Evolutionary conservation across 495 filamentous ascomycete species (phyloP).

Genomic region (Sporormia fimetaria): DNA sequence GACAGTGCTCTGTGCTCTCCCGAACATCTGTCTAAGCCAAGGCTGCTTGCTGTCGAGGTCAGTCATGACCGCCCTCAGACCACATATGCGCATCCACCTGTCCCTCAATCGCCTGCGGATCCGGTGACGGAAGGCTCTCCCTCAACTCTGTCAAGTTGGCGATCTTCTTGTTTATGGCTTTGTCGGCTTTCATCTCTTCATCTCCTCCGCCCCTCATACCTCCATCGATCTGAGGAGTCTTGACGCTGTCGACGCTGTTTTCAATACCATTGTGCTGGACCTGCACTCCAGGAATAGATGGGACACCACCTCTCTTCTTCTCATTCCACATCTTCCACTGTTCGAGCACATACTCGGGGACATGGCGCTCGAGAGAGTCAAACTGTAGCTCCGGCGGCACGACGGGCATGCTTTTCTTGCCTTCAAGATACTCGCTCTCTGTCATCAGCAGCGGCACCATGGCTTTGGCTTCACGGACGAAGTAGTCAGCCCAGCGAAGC

Average conservation of each 20-base stretch:
- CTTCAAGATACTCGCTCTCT: conserved; percentile 11
- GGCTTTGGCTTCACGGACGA: conserved; percentile 7
- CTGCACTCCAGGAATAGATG: not conserved
- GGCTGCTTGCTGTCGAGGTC: no score
- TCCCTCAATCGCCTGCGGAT: no score
- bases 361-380: not conserved
- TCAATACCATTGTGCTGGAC: not conserved
- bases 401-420: conserved; percentile 1
- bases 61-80: no score
- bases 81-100: no score
- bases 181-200: not conserved
- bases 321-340: conserved; percentile 15
- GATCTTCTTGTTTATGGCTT: not conserved
- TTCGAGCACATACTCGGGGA: conserved; percentile 1
- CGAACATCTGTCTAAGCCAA: no score
- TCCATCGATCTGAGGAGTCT: not conserved
- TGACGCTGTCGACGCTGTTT: no score
- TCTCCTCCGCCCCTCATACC: not conserved
- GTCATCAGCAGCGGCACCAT: conserved; percentile 1
- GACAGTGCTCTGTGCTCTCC: no score
- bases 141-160: not conserved
- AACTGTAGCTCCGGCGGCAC: conserved; percentile 6
- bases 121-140: no score
- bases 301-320: conserved; percentile 3
- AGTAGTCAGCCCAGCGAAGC: conserved; percentile 18